Conservation (phyloP, 768 basidiomycete species). For the Lentinus tigrinus region DNA sequence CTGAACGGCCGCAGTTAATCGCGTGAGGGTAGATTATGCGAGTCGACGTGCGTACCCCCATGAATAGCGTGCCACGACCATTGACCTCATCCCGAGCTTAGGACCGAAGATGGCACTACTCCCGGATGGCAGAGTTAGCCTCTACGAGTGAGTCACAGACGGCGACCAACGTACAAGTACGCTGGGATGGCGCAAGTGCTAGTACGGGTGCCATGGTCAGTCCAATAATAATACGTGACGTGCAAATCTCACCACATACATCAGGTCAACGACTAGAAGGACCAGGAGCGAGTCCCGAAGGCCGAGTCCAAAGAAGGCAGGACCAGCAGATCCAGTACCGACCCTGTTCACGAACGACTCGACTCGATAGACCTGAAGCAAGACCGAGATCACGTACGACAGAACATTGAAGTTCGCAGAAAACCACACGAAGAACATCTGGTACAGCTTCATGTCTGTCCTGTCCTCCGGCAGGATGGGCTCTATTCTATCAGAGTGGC, state of each 20-base stretch:
- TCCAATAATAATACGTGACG: neutral
- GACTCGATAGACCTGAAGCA: neutral
- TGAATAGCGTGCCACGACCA: conserved; percentile 56
- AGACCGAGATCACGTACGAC: conserved; percentile 35
- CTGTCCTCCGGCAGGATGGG: conserved; percentile 52
- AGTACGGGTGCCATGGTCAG: neutral
- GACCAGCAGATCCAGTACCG: conserved; percentile 49
- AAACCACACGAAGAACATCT: conserved; percentile 74
- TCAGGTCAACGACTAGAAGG: conserved; percentile 45
- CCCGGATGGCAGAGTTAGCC: neutral
- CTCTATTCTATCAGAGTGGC: conserved; percentile 39
- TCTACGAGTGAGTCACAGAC: too few species aligned
- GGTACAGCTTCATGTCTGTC: conserved; percentile 56
- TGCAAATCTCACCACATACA: conserved; percentile 33
- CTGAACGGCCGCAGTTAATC: conserved; percentile 21
- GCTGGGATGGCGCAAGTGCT: conserved; percentile 38
- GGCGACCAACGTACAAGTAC: conserved; percentile 32
- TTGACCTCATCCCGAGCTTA: conserved; percentile 52
- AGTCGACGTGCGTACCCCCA: conserved; percentile 38
- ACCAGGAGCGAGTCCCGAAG: conserved; percentile 41
- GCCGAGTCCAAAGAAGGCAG: conserved; percentile 47
- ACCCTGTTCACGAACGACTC: conserved; percentile 32
- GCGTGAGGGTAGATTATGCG: neutral
- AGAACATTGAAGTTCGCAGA: conserved; percentile 68
- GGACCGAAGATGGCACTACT: conserved; percentile 52